Conservation (phyloP, 805 yeast species). For the Candida tallmaniae region DNA sequence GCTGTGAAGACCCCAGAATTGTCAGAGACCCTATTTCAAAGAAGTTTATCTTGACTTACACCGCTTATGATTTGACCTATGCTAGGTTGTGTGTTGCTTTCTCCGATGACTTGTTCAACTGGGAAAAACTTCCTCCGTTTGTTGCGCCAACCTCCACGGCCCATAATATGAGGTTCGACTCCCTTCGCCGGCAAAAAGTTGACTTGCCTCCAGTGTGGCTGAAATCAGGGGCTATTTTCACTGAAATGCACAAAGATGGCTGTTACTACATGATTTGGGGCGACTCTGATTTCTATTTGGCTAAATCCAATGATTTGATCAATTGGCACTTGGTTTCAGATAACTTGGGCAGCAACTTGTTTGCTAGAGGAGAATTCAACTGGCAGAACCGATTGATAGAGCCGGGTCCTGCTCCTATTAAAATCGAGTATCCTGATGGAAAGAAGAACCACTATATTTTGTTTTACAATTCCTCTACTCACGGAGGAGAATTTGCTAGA, state of each 20-base stretch:
- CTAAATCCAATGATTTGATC: slow-evolving; percentile 29
- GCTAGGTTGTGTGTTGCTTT: slow-evolving; percentile 40
- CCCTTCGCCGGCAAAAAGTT: slow-evolving; percentile 22
- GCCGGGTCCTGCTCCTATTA: slow-evolving; percentile 40
- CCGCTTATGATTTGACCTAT: slow-evolving; percentile 30
- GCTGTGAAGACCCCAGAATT: slow-evolving; percentile 41
- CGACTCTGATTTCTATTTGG: slow-evolving; percentile 35
- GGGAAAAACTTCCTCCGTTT: slow-evolving; percentile 36
- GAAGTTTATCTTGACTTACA: slow-evolving; percentile 35
- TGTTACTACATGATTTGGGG: slow-evolving; percentile 43
- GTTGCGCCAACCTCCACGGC: slow-evolving; percentile 15
- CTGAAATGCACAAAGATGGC: slow-evolving; percentile 27
- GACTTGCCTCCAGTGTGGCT: slow-evolving; percentile 29
- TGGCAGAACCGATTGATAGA: slow-evolving; percentile 37
- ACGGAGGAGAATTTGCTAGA: slow-evolving; percentile 26
- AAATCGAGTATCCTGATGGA: slow-evolving; percentile 15
- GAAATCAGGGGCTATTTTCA: slow-evolving; percentile 39
- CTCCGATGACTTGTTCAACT: slow-evolving; percentile 29
- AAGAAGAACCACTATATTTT: slow-evolving; percentile 29
- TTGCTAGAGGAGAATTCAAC: slow-evolving; percentile 23
- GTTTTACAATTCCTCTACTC: slow-evolving; percentile 36
- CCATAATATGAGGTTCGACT: slow-evolving; percentile 24
- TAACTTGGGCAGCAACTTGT: slow-evolving; percentile 16
- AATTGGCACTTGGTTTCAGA: slow-evolving; percentile 25
- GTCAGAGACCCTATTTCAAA: slow-evolving; percentile 33